phyloP scores from a whole-genome alignment of 2,329 filamentous ascomycete genomes.

The Sporothrix phasma region DNA sequence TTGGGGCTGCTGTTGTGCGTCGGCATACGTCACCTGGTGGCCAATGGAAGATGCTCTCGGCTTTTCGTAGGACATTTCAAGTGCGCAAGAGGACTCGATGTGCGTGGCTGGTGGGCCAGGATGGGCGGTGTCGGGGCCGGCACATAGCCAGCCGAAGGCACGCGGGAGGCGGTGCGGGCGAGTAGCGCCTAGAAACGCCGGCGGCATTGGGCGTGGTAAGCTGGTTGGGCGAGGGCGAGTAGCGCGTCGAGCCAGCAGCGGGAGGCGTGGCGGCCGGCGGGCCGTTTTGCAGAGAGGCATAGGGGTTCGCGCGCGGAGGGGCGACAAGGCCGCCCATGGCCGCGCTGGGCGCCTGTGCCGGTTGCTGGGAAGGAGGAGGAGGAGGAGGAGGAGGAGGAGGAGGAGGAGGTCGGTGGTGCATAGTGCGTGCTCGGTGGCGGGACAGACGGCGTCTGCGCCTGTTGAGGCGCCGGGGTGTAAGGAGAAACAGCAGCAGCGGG shows the following conservation, averaged over 20 bases:
- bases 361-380: neutral
- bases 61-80: conserved; percentile 41
- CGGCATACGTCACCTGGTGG: conserved; percentile 24
- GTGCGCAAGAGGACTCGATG: conserved; percentile 56
- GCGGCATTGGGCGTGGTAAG: conserved; percentile 29
- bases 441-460: conserved; percentile 21
- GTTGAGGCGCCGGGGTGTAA: conserved; percentile 15
- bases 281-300: conserved; percentile 36
- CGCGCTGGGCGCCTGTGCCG: neutral
- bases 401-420: conserved; percentile 15
- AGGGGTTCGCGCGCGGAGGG: conserved; percentile 44
- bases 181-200: conserved; percentile 42
- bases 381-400: neutral
- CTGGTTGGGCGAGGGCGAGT: conserved; percentile 50
- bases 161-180: conserved; percentile 36
- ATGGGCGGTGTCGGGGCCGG: conserved; percentile 34
- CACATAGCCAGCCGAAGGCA: conserved; percentile 32
- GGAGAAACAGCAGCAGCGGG: conserved; percentile 20
- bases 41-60: conserved; percentile 18
- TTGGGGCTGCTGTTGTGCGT: conserved; percentile 25
- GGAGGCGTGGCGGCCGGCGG: conserved; percentile 19
- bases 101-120: conserved; percentile 51
- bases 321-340: conserved; percentile 33
- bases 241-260: conserved; percentile 34
- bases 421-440: conserved; percentile 20